These are phyloP conservation scores for Trifolium dubium DNA, from an alignment of 306 rosid species.

Conservation along the genomic window DNA sequence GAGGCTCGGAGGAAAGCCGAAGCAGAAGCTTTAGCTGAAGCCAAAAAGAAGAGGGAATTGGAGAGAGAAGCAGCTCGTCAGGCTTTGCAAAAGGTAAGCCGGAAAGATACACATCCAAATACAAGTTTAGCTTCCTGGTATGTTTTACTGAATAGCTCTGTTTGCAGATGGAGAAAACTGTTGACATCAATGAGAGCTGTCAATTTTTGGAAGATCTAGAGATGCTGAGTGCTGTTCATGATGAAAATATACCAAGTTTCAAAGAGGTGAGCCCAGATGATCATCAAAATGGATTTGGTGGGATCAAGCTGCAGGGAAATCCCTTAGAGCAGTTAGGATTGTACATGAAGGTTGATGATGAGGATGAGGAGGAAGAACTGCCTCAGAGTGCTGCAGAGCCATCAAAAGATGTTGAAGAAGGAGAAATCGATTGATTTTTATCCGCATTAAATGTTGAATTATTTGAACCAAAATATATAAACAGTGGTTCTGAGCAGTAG, in stretches of 20 bases:
- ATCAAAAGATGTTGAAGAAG: slow-evolving; percentile 74
- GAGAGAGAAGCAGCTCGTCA: slow-evolving; percentile 97
- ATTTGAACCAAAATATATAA: slow-evolving; percentile 22
- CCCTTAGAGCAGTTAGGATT: slow-evolving; percentile 81
- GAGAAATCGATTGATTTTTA: slow-evolving; percentile 62
- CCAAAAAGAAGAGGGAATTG: slow-evolving; percentile 73
- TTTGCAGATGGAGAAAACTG: slow-evolving; percentile 87
- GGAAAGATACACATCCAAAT: slow-evolving; percentile 4
- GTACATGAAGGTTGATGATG: slow-evolving; percentile 82
- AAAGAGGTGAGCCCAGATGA: slow-evolving; percentile 59
- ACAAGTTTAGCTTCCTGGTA: slow-evolving; percentile 10
- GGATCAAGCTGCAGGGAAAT: slow-evolving; percentile 73
- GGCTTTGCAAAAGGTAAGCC: slow-evolving; percentile 77
- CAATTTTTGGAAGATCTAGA: slow-evolving; percentile 85
- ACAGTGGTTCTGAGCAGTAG: slow-evolving; percentile 28
- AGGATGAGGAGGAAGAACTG: slow-evolving; percentile 75
- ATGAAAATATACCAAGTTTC: slow-evolving; percentile 56
- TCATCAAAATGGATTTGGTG: slow-evolving; percentile 59
- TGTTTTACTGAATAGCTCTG: slow-evolving; percentile 29
- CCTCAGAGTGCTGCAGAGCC: slow-evolving; percentile 49
- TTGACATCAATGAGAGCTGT: slow-evolving; percentile 80
- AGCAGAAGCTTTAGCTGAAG: slow-evolving; percentile 81
- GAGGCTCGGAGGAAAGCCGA: slow-evolving; percentile 84
- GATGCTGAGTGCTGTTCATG: slow-evolving; percentile 68
- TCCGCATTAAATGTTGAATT: slow-evolving; percentile 5